phyloP scores from a whole-genome alignment of 495 filamentous ascomycete genomes.

The Aspergillus panamensis region DNA sequence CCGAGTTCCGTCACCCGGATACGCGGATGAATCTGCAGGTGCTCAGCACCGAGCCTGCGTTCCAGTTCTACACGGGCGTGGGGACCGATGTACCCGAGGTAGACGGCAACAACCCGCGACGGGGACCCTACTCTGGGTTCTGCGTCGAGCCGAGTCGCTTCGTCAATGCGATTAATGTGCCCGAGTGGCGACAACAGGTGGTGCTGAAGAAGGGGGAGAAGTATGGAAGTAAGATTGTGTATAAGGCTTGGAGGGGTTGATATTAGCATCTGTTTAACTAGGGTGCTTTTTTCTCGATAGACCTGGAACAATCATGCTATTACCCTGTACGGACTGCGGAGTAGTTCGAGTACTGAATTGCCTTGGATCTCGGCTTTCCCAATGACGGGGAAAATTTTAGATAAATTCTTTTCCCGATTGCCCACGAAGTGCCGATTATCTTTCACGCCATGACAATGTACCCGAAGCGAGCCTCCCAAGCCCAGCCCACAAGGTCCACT shows the following conservation, averaged over 20 bases:
- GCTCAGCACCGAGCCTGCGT: constrained; percentile 85
- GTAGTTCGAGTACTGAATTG: neutral
- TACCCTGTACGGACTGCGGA: too few species aligned
- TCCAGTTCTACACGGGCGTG: constrained; percentile 93
- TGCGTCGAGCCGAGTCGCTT: constrained; percentile 89
- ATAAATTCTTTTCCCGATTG: neutral
- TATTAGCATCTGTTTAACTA: too few species aligned
- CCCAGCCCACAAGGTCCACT: neutral
- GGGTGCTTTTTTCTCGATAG: too few species aligned
- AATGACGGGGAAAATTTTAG: neutral
- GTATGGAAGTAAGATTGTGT: constrained; percentile 75
- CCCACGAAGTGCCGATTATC: constrained; percentile 9
- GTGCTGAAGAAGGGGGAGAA: constrained; percentile 73
- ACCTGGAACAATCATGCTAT: too few species aligned
- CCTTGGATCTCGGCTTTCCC: constrained; percentile 15
- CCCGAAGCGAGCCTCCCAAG: neutral
- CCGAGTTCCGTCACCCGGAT: constrained; percentile 64
- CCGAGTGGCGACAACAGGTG: constrained; percentile 73
- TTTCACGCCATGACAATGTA: neutral
- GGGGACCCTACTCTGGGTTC: constrained; percentile 67
- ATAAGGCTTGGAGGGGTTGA: constrained; percentile 69
- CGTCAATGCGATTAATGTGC: constrained; percentile 80
- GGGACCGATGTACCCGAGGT: constrained; percentile 73
- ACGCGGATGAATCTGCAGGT: constrained; percentile 78
- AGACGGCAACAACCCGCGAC: constrained; percentile 57